phyloP scores from a whole-genome alignment of 768 basidiomycete species.

The Pleurotus tuber-regium region DNA sequence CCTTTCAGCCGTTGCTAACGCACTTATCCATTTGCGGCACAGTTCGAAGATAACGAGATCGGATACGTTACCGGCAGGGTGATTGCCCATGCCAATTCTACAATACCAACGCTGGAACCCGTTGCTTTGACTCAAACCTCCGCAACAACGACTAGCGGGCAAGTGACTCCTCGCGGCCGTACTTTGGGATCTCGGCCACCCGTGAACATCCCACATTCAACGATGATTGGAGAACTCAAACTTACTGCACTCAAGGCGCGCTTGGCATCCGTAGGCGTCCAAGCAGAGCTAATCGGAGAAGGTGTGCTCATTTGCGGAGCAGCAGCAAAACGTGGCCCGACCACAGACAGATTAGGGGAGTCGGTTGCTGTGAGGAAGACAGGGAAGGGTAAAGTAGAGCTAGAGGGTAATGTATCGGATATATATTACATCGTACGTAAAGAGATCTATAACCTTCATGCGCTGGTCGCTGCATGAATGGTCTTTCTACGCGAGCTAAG shows the following conservation, averaged over 20 bases:
- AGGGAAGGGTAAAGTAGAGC: constrained; percentile 77
- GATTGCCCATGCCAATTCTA: constrained; percentile 79
- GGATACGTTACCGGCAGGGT: constrained; percentile 91
- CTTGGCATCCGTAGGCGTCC: constrained; percentile 70
- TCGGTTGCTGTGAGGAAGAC: constrained; percentile 89
- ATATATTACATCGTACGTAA: constrained; percentile 87
- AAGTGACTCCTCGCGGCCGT: constrained; percentile 30
- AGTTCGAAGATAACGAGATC: constrained; percentile 99
- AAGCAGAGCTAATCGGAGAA: constrained; percentile 95
- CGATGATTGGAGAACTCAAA: constrained; percentile 97
- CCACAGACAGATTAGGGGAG: constrained; percentile 50
- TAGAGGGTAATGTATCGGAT: constrained; percentile 87
- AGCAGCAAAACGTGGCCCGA: constrained; percentile 41
- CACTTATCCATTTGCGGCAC: background rate
- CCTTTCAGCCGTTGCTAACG: background rate
- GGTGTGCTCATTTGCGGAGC: constrained; percentile 89
- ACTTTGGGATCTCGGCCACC: constrained; percentile 66
- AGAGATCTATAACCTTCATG: constrained; percentile 90
- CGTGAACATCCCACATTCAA: constrained; percentile 75
- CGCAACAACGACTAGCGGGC: constrained; percentile 18
- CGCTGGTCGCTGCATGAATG: constrained; percentile 72
- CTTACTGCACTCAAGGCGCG: constrained; percentile 85
- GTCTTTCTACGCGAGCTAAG: background rate
- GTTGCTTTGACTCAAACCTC: constrained; percentile 32
- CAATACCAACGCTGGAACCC: constrained; percentile 85